Evolutionary conservation across 2,329 filamentous ascomycete genomes (phyloP), one percentile per base, ranked within the genome.

Genomic region (Dactylella cylindrospora): DNA sequence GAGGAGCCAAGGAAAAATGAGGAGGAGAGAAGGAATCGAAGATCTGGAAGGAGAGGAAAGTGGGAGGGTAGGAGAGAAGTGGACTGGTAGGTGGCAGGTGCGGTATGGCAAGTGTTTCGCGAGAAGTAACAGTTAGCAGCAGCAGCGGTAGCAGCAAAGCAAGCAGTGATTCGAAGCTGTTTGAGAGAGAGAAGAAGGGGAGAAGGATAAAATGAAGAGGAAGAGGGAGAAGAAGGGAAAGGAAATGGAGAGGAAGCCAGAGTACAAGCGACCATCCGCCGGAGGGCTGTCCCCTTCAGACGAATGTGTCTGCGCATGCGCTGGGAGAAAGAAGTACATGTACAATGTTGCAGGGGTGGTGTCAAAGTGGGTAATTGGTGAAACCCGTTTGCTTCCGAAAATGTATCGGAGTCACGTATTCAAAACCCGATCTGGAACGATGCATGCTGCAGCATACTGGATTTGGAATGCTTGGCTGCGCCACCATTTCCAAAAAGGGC

Each of bases 341-440:
- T n/a, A n/a, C n/a, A n/a, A n/a, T n/a, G n/a, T n/a, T n/a, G n/a
- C n/a, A n/a, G n/a, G n/a, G n/a, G n/a, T n/a, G n/a, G n/a, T n/a
- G n/a, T n/a, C n/a, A n/a, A n/a, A n/a, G n/a, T n/a, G n/a, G n/a
- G n/a, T n/a, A n/a, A n/a, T n/a, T n/a, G n/a, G n/a, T n/a, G n/a
- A n/a, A n/a, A n/a, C n/a, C n/a, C n/a, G n/a, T n/a, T n/a, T n/a
- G n/a, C 23, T 44, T 45, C 53, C 45, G 29, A 50, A 60, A 39
- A 28, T 19, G 52, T 60, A 23, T 23, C 45, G 28, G 45, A 40
- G 25, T 39, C 22, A 28, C 39, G 53, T 40, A 43, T 53, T 13
- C 41, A 40, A 61, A 61, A 47, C 55, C 47, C 40, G 35, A 61
- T 61, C 47, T 61, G 55, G 55, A 61, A 61, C 55, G 20, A 15